Evolutionary conservation across 1,284 basidiomycete genomes (phyloP).

Genomic region (Schizophyllum amplum): DNA sequence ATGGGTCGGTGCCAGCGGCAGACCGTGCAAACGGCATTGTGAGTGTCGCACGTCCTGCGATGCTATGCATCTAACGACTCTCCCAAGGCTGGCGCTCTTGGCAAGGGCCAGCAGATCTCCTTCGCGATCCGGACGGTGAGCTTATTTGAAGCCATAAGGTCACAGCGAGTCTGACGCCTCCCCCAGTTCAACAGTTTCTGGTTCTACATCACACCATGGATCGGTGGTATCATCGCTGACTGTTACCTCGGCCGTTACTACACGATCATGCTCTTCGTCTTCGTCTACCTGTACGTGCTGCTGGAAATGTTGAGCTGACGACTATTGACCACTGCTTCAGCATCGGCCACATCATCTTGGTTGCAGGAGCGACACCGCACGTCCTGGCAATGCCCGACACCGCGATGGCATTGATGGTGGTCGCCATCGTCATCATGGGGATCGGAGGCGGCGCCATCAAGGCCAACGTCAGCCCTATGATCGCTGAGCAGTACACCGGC

Average conservation of each 20-base stretch:
- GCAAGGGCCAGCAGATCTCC: constrained; percentile 33
- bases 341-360: constrained; percentile 35
- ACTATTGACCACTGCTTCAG: constrained; percentile 13
- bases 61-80: no score
- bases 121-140: constrained; percentile 31
- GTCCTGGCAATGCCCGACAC: constrained; percentile 23
- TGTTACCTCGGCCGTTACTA: constrained; percentile 53
- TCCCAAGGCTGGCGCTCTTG: constrained; percentile 33
- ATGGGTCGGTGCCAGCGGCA: constrained; percentile 38
- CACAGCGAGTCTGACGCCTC: not conserved
- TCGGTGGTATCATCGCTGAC: constrained; percentile 48
- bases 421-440: constrained; percentile 40
- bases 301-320: not conserved
- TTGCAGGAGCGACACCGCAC: constrained; percentile 29
- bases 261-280: constrained; percentile 44
- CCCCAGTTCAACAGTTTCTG: constrained; percentile 36
- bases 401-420: constrained; percentile 29
- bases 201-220: constrained; percentile 37
- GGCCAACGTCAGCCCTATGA: constrained; percentile 49
- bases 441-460: constrained; percentile 35
- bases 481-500: constrained; percentile 51
- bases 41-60: no score
- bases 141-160: not conserved
- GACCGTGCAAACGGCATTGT: constrained; percentile 28
- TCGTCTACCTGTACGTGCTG: constrained; percentile 26